These are phyloP conservation scores for Nymphaea colorata DNA, from an alignment of 164 flowering plant species.

Conservation along the genomic window DNA sequence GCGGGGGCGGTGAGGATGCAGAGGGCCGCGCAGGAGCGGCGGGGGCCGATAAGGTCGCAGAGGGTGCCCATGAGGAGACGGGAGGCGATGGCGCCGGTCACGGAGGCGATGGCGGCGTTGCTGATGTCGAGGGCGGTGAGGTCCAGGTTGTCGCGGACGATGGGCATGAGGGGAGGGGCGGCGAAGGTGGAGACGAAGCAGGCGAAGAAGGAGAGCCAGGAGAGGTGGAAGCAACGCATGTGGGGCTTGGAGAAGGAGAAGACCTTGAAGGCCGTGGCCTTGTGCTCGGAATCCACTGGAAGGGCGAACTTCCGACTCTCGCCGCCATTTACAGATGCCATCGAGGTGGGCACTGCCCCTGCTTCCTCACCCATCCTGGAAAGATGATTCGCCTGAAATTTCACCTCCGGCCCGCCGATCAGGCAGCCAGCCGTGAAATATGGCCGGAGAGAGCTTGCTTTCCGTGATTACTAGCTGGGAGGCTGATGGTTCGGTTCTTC, in stretches of 20 bases:
- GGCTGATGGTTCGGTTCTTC: too few relatives aligned
- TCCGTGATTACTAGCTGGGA: too few relatives aligned
- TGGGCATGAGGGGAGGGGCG: constrained; percentile 68
- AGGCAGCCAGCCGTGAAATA: too few relatives aligned
- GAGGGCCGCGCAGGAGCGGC: constrained; percentile 60
- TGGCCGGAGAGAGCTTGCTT: too few relatives aligned
- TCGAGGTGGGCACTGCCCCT: too few relatives aligned
- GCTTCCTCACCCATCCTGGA: too few relatives aligned
- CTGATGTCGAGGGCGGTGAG: constrained; percentile 73
- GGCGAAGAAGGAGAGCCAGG: constrained; percentile 74
- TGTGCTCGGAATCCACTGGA: constrained; percentile 78
- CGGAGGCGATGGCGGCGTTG: constrained; percentile 83
- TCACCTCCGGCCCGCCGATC: too few relatives aligned
- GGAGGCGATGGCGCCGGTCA: constrained; percentile 76
- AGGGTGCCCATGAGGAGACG: constrained; percentile 72
- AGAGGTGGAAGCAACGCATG: constrained; percentile 78
- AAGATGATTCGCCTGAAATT: too few relatives aligned
- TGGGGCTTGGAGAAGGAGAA: constrained; percentile 52
- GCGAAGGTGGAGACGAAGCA: constrained; percentile 83
- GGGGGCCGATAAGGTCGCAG: constrained; percentile 77
- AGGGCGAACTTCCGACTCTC: constrained; percentile 22
- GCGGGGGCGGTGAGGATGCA: constrained; percentile 65
- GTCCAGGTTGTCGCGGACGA: constrained; percentile 72
- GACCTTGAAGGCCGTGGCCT: constrained; percentile 44
- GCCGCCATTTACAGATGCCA: too few relatives aligned